Evolutionary conservation across 257 asterid genomes (phyloP), one percentile per base, ranked within the genome.

Genomic region (Gardenia jasminoides): DNA sequence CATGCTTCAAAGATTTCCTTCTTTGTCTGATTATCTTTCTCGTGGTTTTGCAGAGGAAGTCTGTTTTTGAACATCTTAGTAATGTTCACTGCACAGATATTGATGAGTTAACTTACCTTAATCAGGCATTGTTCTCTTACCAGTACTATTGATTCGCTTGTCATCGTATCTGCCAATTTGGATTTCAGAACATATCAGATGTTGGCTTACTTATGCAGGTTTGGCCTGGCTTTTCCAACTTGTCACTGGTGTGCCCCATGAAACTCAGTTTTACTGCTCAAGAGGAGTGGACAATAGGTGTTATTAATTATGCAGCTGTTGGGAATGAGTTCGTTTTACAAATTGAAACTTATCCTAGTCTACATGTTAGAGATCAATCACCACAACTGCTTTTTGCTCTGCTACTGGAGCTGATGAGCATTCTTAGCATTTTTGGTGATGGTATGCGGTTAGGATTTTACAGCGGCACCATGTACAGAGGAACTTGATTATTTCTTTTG

Each of bases 381-480:
- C 84, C 91, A 11, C 94, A 89, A 82, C 81, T 89, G 88, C 85
- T 80, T 76, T 88, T 74, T 84, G 78, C 94, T 79, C 91, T 75
- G 78, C 90, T 66, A 75, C 76, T 44, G 94, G 84, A 83, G 88
- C 87, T 83, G 94, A 86, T 81, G 97, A 89, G 85, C 96, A 36
- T 75, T 89, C 97, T 19, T 84, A 89, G 62, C 90, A 92, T 88
- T 88, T 85, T 77, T 92, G 92, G 84, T 94, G 97, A 97, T 94
- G 97, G 98, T 94, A 89, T 78, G 90, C 88, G 81, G 94, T 92
- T 78, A 89, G 97, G 84, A 87, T 91, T 79, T 83, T 94, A 77
- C 96, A 92, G 44, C 91, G 97, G 97, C 97, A 94, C 84, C 93
- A 94, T 78, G 90, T 88, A 24, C 96, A 94, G 80, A 97, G 97